phyloP scores from a whole-genome alignment of 75 land plant genomes.

The Pinus taeda region DNA sequence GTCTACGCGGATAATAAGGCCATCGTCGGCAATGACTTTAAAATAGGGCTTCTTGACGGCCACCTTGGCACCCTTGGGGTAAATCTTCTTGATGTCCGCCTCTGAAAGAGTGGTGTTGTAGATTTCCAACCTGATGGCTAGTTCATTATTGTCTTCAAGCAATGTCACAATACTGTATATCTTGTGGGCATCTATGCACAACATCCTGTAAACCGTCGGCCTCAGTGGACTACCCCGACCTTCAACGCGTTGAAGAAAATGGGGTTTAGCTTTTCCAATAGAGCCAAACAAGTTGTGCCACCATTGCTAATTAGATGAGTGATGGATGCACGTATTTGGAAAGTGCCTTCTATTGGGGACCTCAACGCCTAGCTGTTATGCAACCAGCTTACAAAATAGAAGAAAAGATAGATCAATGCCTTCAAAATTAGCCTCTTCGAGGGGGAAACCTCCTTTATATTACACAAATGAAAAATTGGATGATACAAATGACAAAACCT shows the following conservation, averaged over 20 bases:
- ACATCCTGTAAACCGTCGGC: constrained; percentile 27
- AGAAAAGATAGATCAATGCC: no score
- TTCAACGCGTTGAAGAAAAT: constrained; percentile 18
- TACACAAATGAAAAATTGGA: no score
- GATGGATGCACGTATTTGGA: no score
- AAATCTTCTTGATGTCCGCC: background rate
- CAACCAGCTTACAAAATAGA: no score
- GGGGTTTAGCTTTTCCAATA: background rate
- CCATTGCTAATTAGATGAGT: no score
- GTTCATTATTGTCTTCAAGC: constrained; percentile 9
- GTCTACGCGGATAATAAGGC: no score
- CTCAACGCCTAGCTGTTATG: no score
- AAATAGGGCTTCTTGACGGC: constrained; percentile 6
- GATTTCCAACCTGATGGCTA: background rate
- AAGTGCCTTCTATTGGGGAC: no score
- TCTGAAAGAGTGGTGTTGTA: background rate
- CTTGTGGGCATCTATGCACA: constrained; percentile 20
- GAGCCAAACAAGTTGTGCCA: background rate
- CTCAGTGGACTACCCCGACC: constrained; percentile 13
- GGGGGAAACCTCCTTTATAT: no score
- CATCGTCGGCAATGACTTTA: background rate
- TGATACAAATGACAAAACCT: no score
- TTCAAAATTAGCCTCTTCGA: no score
- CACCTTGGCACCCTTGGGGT: constrained; percentile 4
- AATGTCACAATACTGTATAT: background rate